Evolutionary conservation across 2,329 filamentous ascomycete genomes (phyloP), one percentile per base, ranked within the genome.

Genomic region (Ascochyta lentis): DNA sequence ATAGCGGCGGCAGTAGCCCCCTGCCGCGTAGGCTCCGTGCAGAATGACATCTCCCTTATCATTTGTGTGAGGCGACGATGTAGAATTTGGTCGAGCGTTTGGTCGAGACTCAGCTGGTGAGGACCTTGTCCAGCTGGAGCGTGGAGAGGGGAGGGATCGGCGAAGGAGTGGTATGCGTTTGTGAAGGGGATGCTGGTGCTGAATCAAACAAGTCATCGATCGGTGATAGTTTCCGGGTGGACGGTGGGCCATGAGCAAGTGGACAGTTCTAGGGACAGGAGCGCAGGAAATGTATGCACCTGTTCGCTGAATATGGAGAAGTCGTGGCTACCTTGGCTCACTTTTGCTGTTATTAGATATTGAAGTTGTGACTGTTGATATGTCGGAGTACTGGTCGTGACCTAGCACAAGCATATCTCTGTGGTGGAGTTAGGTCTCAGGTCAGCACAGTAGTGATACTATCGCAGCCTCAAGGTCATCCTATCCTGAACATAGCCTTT

Each of bases 11-110:
- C 24, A 19, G 39, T 26, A 12, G 46, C 26, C 24, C 37, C 33
- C 19, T 46, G 47, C 42, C 37, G 46, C 35, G 52, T 45, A 49
- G 29, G 29, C 41, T 31, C 40, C 41, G 46, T 49, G 46, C 16
- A 29, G 22, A 24, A 7, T 26, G 10, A 2, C 6, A 35, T 39
- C 22, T 24, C 26, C 52, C 49, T 44, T 23, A 35, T 48, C 16
- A 24, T 33, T 33, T 43, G 33, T 54, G 26, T 49, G 40, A 45
- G 35, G 52, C 46, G 34, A 26, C 12, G 15, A 29, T 24, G 24
- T 45, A 33, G 39, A 2, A 13, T 24, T 3, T 16, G 35, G 46
- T 55, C 26, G 40, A 42, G 40, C 15, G n/a, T 9, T 6, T 33
- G 27, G 27, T 43, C 41, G 52, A 50, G 41, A 46, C 27, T 45